Evolutionary conservation across 176 grass and related monocot species (phyloP), one percentile per base, ranked within the genome.

Genomic region (Zizania latifolia): DNA sequence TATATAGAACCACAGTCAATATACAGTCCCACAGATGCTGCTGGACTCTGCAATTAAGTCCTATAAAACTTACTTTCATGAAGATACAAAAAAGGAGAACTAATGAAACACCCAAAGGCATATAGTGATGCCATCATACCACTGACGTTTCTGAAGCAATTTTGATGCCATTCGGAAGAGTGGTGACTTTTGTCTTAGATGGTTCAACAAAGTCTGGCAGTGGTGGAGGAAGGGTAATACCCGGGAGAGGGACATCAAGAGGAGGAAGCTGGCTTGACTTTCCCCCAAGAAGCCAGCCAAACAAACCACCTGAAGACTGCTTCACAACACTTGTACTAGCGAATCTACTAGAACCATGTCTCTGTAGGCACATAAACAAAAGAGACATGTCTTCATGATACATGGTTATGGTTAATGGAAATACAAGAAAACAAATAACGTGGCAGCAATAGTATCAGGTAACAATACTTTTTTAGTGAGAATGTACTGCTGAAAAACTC

Each of bases 1-100:
- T 92, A 96, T 50, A 92, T 87, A 57, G 92, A 96, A 73, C 92
- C 92, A 70, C 84, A 96, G 70, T 96, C 82, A 72, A 96, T 83
- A 65, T 96, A 96, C 45, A 96, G 64, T 59, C 92, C 92, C 65
- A 96, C 85, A 11, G 92, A 96, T 75, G 86, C 83, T 73, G 82
- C 50, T 16, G 81, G 81, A 26, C 72, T 84, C 86, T 96, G 78
- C 84, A 76, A 70, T 66, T 66, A 58, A 80, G 75, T 46, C 8
- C 3, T 63, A 69, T 62, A 80, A 67, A 68, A 71, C 16, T 80
- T 80, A 80, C 55, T 48, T 26, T 6, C 2, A 48, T 50, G 55
- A 2, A 22, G 13, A 46, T 59, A 19, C 14, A 33, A 0, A 72
- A 37, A 73, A 72, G 29, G 1, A 12, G 1, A 74, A 54, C 14